Evolutionary conservation across 1,284 basidiomycete species (phyloP).

Genomic region (Lentinula novae-zelandiae): DNA sequence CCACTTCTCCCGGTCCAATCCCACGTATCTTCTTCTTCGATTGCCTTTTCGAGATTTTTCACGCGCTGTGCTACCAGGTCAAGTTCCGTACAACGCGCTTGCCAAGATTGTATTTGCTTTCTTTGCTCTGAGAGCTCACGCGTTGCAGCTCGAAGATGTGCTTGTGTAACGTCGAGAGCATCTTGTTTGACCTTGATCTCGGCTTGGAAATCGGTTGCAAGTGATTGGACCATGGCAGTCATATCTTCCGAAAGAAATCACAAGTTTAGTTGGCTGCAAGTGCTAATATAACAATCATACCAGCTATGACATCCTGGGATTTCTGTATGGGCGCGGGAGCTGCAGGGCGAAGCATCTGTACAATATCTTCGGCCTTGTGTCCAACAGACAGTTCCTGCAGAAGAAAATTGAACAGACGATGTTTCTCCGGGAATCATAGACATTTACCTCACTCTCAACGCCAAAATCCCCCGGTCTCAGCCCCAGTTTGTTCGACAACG

Average conservation of each 20-base stretch:
- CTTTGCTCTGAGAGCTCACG: conserved; percentile 88
- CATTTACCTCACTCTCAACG: conserved; percentile 81
- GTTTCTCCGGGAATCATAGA: background rate
- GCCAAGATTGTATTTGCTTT: conserved; percentile 76
- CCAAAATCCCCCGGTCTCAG: conserved; percentile 93
- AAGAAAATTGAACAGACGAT: conserved; percentile 10
- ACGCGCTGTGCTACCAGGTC: conserved; percentile 77
- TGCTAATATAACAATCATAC: conserved; percentile 31
- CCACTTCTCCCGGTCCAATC: conserved; percentile 75
- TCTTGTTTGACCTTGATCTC: conserved; percentile 90
- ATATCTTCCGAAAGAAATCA: conserved; percentile 55
- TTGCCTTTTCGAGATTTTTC: conserved; percentile 76
- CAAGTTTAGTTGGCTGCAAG: background rate
- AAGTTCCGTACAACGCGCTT: conserved; percentile 66
- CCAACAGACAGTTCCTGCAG: conserved; percentile 64
- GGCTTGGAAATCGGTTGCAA: conserved; percentile 74
- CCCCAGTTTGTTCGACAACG: conserved; percentile 91
- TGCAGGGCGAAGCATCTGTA: conserved; percentile 65
- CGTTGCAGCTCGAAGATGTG: conserved; percentile 85
- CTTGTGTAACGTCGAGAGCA: conserved; percentile 80
- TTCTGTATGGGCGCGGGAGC: conserved; percentile 78
- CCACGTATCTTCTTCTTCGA: conserved; percentile 72
- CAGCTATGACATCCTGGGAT: conserved; percentile 86
- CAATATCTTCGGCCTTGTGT: conserved; percentile 70
- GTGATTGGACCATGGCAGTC: conserved; percentile 75